Evolutionary conservation across 2,329 filamentous ascomycete genomes (phyloP).

Genomic region (Ceratocystis eucalypticola): DNA sequence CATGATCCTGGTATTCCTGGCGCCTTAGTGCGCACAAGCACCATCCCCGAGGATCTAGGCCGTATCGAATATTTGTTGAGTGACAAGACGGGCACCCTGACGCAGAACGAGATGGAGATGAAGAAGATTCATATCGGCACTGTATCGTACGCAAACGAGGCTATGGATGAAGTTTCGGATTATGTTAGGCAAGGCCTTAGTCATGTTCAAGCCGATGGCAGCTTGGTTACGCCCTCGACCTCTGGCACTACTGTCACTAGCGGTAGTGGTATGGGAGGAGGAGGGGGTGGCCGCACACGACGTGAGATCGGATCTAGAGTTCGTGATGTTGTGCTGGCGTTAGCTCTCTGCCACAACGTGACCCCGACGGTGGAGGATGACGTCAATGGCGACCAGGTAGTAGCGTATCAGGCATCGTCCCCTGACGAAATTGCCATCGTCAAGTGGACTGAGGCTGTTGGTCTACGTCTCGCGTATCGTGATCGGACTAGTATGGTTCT

Average conservation of each 20-base stretch:
- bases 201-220: slow-evolving; percentile 23
- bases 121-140: slow-evolving; percentile 98
- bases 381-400: slow-evolving; percentile 60
- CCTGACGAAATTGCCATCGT: slow-evolving; percentile 98
- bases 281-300: slow-evolving; percentile 63
- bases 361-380: slow-evolving; percentile 73
- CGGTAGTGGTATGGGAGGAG: slow-evolving; percentile 24
- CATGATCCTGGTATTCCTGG: slow-evolving; percentile 78
- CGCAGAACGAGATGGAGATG: slow-evolving; percentile 97
- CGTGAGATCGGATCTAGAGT: slow-evolving; percentile 90
- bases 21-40: slow-evolving; percentile 88
- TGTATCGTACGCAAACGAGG: slow-evolving; percentile 94
- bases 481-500: slow-evolving; percentile 78
- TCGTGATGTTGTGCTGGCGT: slow-evolving; percentile 78
- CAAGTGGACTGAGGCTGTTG: slow-evolving; percentile 85
- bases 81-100: slow-evolving; percentile 96
- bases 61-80: slow-evolving; percentile 92
- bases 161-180: slow-evolving; percentile 88
- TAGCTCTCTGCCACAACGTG: slow-evolving; percentile 93
- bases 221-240: slow-evolving; percentile 64
- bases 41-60: slow-evolving; percentile 90
- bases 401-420: slow-evolving; percentile 89
- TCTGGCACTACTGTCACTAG: slow-evolving; percentile 34
- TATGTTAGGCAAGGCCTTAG: slow-evolving; percentile 80
- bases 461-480: slow-evolving; percentile 67